phyloP scores from a whole-genome alignment of 1,139 yeast genomes.

The Waltiozyma sp. region DNA sequence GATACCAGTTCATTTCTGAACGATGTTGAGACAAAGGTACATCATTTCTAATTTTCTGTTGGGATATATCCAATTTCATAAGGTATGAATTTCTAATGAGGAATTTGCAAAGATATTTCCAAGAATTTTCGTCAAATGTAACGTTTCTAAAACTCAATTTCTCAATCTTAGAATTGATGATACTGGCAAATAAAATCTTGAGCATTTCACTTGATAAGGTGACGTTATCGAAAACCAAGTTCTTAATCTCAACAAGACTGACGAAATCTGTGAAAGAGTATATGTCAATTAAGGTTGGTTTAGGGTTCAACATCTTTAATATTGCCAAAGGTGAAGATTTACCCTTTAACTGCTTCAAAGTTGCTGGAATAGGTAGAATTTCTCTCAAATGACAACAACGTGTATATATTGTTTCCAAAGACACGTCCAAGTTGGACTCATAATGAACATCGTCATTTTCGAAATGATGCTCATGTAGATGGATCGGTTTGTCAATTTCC shows the following conservation, averaged over 20 bases:
- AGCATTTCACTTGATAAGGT: conserved; percentile 74
- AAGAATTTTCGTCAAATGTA: conserved; percentile 56
- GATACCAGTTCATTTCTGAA: conserved; percentile 65
- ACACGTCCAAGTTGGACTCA: conserved; percentile 21
- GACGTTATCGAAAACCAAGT: conserved; percentile 76
- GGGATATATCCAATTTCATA: conserved; percentile 68
- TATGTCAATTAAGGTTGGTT: conserved; percentile 83
- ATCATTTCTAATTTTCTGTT: conserved; percentile 52
- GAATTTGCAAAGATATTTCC: conserved; percentile 70
- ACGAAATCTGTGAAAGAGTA: conserved; percentile 82
- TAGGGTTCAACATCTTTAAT: conserved; percentile 73
- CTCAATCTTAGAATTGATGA: conserved; percentile 50
- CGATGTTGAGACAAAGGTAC: conserved; percentile 42
- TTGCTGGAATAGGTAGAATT: conserved; percentile 86
- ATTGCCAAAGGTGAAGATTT: conserved; percentile 68
- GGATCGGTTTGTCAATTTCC: conserved; percentile 53
- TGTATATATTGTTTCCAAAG: conserved; percentile 70
- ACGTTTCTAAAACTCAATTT: conserved; percentile 74
- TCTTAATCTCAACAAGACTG: conserved; percentile 71
- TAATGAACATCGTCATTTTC: conserved; percentile 13
- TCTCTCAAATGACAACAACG: conserved; percentile 90
- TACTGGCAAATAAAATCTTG: conserved; percentile 51
- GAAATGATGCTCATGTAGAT: conserved; percentile 57
- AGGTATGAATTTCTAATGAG: conserved; percentile 46
- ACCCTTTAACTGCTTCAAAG: conserved; percentile 70